Base-by-base conservation (phyloP, 169 alveolate genomes). In the Toxoplasma gondii region DNA sequence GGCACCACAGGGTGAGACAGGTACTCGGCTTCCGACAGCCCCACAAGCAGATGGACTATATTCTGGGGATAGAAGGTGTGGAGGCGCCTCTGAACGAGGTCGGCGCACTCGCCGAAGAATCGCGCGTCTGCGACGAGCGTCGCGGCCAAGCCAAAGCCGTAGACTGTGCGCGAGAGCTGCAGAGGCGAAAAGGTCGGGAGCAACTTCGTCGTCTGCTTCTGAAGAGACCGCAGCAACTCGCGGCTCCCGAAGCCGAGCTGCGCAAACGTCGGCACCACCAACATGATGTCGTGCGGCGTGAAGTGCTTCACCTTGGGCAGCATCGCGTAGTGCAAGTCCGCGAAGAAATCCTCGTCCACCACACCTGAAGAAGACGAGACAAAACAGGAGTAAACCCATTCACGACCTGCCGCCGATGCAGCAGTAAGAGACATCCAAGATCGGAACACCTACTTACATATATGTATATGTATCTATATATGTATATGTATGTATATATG, bases 141-240 rank as follows among this genome's bases (percentile, higher is more conserved):
- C 74, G 94, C 94, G n/a, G 93, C 90, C 67, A 84, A 80, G 36
- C 96, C 96, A 29, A 94, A 74, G 84, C 96, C 94, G 88, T 94
- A 94, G 53, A 94, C 67, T 9, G 91, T 39, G 29, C 91, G 81
- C 19, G 93, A 36, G 58, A 94, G 94, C 93, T 94, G 96, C 44
- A 81, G 83, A 34, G 94, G 88, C 31, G 93, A 69, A 81, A 94
- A 94, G 41, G 92, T n/a, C 22, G 78, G 88, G 22, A 91, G 49
- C 16, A n/a, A 88, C 39, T 58, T 24, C 39, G 91, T 34, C 31
- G 92, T 45, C 84, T 74, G 93, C 91, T 91, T 44, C 67, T 83
- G 84, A 22, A 94, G 54, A 17, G 91, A 94, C 39, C 80, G 70
- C 67, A 82, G 27, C 44, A 88, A 41, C 64, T 78, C 95, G 45